phyloP scores from a whole-genome alignment of 352 stramenopile species.

The Phytophthora kernoviae region DNA sequence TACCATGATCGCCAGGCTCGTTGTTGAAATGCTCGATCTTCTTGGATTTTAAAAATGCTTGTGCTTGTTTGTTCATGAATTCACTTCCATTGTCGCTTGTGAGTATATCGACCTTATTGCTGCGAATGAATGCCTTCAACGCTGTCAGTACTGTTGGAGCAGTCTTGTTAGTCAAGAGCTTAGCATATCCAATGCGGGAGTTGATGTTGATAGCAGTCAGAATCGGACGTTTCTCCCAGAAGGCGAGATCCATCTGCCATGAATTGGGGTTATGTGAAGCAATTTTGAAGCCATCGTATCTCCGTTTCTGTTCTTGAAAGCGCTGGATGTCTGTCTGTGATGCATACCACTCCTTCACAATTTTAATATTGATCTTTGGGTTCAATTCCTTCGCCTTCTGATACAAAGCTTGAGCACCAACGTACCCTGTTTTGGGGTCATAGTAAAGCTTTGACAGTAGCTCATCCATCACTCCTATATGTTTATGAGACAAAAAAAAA shows the following conservation, averaged over 20 bases:
- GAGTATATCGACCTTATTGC: slow-evolving; percentile 27
- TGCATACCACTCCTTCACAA: slow-evolving; percentile 28
- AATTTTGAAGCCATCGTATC: slow-evolving; percentile 3
- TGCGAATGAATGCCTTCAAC: slow-evolving; percentile 29
- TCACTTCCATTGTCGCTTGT: slow-evolving; percentile 43
- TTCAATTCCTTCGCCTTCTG: slow-evolving; percentile 20
- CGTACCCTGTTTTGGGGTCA: slow-evolving; percentile 27
- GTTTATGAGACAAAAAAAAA: slow-evolving; percentile 4
- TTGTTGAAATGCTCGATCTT: slow-evolving; percentile 45
- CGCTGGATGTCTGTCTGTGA: slow-evolving; percentile 23
- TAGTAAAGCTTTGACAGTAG: slow-evolving; percentile 26
- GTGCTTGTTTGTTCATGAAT: slow-evolving; percentile 33
- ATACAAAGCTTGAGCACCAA: slow-evolving; percentile 21
- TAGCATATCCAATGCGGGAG: slow-evolving; percentile 41
- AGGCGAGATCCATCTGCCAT: slow-evolving; percentile 41
- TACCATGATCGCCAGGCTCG: slow-evolving; percentile 27
- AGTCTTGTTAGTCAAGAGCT: slow-evolving; percentile 41
- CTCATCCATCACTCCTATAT: slow-evolving; percentile 10
- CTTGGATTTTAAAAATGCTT: slow-evolving; percentile 27
- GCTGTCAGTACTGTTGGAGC: slow-evolving; percentile 29
- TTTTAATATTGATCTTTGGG: slow-evolving; percentile 22
- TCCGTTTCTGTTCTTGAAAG: slow-evolving; percentile 25
- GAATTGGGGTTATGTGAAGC: slow-evolving; percentile 19
- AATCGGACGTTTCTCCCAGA: slow-evolving; percentile 28
- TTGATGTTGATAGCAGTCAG: slow-evolving; percentile 46